Evolutionary conservation across 179 eudicot genomes (phyloP).

Genomic region (Carnegiea gigantea): DNA sequence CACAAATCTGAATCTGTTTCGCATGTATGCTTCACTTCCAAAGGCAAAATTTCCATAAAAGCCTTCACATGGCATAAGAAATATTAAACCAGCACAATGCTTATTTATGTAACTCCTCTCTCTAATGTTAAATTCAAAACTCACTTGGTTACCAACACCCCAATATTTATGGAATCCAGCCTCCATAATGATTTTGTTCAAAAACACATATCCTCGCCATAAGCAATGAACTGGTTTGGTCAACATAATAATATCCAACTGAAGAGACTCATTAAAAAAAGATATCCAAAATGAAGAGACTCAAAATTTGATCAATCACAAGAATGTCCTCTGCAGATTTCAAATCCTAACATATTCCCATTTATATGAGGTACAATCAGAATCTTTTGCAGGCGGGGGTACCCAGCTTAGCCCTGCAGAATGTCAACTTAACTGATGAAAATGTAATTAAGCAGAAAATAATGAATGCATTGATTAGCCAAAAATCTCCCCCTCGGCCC

Average conservation of each 20-base stretch:
- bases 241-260: too few species aligned
- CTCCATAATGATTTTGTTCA: neutral
- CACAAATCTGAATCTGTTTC: neutral
- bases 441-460: neutral
- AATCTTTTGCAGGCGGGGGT: neutral
- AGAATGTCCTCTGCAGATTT: neutral
- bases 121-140: neutral
- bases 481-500: neutral
- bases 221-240: neutral
- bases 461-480: too few species aligned
- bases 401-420: neutral
- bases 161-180: neutral
- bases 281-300: neutral
- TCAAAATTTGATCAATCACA: neutral
- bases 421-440: neutral
- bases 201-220: neutral
- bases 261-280: neutral
- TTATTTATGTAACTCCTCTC: neutral
- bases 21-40: neutral
- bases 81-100: neutral
- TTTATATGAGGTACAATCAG: neutral
- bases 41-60: neutral
- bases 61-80: neutral
- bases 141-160: neutral
- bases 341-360: neutral